Conservation (phyloP, 345 rosid genomes). For the Lagerstroemia speciosa region DNA sequence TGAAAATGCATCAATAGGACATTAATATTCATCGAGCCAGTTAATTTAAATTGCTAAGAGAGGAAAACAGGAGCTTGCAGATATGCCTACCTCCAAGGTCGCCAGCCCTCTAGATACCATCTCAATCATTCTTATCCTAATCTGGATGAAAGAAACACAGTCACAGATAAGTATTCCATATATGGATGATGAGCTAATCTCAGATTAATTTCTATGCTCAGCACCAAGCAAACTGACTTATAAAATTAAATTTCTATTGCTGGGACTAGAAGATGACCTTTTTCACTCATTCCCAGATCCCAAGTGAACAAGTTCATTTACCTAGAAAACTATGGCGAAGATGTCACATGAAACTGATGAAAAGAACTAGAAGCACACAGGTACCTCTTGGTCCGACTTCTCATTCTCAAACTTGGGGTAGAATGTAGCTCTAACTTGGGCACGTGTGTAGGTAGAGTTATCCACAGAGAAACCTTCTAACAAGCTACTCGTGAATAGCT, state of each 20-base stretch:
- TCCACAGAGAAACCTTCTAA: constrained; percentile 61
- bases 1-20: background rate
- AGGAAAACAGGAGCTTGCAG: background rate
- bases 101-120: constrained; percentile 82
- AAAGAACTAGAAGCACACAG: constrained; percentile 1
- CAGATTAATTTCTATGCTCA: background rate
- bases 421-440: constrained; percentile 90
- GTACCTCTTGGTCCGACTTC: constrained; percentile 96
- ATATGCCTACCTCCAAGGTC: constrained; percentile 60
- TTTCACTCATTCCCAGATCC: background rate
- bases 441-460: constrained; percentile 46
- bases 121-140: constrained; percentile 82
- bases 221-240: background rate
- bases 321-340: background rate
- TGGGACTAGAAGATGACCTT: background rate
- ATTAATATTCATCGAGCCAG: background rate
- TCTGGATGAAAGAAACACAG: constrained; percentile 25
- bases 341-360: background rate
- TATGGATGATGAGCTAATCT: background rate
- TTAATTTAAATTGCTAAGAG: constrained; percentile 4
- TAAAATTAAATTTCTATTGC: background rate
- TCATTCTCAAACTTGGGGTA: constrained; percentile 98
- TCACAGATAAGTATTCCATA: background rate
- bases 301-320: background rate
- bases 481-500: constrained; percentile 31